phyloP scores from a whole-genome alignment of 192 early-diverging fungal species.

The Coemansia sp. region DNA sequence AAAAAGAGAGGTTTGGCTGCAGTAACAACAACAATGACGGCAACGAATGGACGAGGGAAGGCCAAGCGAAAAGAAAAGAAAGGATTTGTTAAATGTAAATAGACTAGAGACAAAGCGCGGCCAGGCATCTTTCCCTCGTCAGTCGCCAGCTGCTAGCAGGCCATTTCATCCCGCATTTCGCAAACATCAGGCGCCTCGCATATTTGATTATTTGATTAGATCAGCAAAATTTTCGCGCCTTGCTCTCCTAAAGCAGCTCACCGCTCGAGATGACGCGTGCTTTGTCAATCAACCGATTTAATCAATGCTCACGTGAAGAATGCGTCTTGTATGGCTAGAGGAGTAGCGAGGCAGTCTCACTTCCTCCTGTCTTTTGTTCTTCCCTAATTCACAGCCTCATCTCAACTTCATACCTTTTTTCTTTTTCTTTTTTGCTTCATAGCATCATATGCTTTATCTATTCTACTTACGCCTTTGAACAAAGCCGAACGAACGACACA shows the following conservation, averaged over 20 bases:
- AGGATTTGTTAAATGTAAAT: constrained; percentile 1
- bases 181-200: background rate
- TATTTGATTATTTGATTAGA: background rate
- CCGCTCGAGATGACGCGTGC: background rate
- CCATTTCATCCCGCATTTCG: background rate
- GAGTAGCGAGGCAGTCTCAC: background rate
- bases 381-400: background rate
- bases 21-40: constrained; percentile 1
- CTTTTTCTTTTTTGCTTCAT: background rate
- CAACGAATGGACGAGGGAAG: background rate
- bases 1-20: background rate
- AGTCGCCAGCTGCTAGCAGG: background rate
- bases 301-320: constrained; percentile 1
- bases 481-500: constrained; percentile 1
- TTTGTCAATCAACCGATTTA: background rate
- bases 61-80: constrained; percentile 1
- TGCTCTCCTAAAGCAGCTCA: background rate
- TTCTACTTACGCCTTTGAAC: background rate
- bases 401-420: background rate
- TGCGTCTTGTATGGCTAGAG: background rate
- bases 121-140: background rate
- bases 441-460: background rate
- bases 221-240: background rate
- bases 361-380: background rate
- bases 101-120: background rate